Base-by-base conservation (phyloP, 2,329 filamentous ascomycete species). In the Purpureocillium lavendulum region DNA sequence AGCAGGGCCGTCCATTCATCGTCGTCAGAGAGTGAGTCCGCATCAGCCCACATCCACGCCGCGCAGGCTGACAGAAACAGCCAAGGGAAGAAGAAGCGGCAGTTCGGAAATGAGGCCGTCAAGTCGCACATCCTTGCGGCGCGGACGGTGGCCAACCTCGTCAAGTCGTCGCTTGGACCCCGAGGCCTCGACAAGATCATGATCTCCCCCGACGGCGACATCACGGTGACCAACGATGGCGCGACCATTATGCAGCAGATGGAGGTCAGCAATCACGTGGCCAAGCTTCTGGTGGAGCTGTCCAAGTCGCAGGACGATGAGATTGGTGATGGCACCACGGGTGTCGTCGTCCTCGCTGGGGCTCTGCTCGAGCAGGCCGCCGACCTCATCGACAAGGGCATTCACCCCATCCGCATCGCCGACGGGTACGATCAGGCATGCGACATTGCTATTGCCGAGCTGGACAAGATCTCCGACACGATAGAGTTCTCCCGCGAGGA, bases 251-350 rank as follows among this genome's bases (percentile, higher is more conserved):
- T 98, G 51, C 83, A 87, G 55, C 88, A 94, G 76, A 98, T 98
- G 92, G 92, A 98, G 70, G 90, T 98, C 53, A 86, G 87, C 52
- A 97, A 98, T 74, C 90, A 97, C 65, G 88, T 98, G 46, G 92
- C 92, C 46, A 97, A 97, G 70, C 75, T 98, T 38, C 72, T 98
- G 44, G 92, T 98, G 36, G 90, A 96, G 62, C 81, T 98, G 31
- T 97, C 92, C 48, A 96, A 94, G 71, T 97, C 92, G 30, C 92
- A 98, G 64, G 92, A 98, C 57, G 90, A 97, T 54, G 92, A 98
- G 69, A 98, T 98, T 57, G 92, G 92, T 58, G 92, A 98, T 61
- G 92, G 92, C 49, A 98, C 92, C 47, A 98, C 92, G 1, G 92
- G 92, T 63, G 92, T 98, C 12, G 92, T 98, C 38, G 94, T 98